Evolutionary conservation across 169 alveolate species (phyloP).

Genomic region (Eimeria zaria): DNA sequence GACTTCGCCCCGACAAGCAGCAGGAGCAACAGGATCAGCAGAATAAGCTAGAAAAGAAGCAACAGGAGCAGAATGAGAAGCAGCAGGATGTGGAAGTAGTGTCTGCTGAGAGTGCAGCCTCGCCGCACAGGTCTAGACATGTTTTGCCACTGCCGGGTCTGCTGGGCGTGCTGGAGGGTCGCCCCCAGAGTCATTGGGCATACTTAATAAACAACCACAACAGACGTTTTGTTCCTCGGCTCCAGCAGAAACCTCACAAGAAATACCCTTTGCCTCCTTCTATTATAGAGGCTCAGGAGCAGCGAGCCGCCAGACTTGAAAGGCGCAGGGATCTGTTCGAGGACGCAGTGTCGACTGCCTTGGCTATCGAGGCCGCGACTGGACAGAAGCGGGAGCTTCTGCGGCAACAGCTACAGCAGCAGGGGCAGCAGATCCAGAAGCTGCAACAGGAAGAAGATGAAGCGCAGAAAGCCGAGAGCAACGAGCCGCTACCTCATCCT

Average conservation of each 20-base stretch:
- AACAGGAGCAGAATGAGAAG: slow-evolving; percentile 23
- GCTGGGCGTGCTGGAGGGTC: slow-evolving; percentile 35
- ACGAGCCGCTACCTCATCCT: slow-evolving; percentile 83
- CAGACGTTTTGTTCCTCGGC: slow-evolving; percentile 90
- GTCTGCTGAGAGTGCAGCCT: neutral
- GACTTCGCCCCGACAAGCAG: slow-evolving; percentile 3
- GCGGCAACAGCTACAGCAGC: slow-evolving; percentile 79
- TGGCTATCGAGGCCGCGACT: slow-evolving; percentile 82
- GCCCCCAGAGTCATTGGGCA: slow-evolving; percentile 89
- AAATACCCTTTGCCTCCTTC: slow-evolving; percentile 84
- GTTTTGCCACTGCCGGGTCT: neutral
- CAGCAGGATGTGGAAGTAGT: neutral
- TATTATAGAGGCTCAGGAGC: slow-evolving; percentile 85
- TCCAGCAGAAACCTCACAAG: slow-evolving; percentile 89
- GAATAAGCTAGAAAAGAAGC: too few species aligned
- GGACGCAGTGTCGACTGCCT: slow-evolving; percentile 51
- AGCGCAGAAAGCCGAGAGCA: neutral
- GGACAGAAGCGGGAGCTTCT: slow-evolving; percentile 78
- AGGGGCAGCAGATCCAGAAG: neutral
- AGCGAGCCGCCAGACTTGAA: slow-evolving; percentile 80
- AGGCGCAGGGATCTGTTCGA: slow-evolving; percentile 78
- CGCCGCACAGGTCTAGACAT: neutral
- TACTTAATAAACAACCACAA: slow-evolving; percentile 90
- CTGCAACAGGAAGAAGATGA: slow-evolving; percentile 40
- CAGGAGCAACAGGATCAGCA: neutral